phyloP scores from a whole-genome alignment of 768 basidiomycete genomes.

The Lactarius tabidus region DNA sequence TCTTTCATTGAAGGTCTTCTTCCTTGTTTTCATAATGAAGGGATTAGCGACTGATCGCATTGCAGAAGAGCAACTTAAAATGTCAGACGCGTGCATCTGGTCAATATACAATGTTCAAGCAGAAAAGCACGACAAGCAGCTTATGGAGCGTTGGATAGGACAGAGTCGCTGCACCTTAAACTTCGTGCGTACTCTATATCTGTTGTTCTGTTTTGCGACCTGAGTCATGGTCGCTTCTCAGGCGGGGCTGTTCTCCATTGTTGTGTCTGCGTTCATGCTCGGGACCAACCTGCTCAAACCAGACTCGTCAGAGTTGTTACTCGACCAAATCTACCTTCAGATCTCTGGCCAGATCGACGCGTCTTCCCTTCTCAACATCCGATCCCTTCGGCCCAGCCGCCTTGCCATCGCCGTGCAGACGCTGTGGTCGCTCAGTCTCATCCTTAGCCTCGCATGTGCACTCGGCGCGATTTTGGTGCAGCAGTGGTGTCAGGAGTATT shows the following conservation, averaged over 20 bases:
- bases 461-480: conserved; percentile 14
- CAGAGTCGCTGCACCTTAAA: background rate
- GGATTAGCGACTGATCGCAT: background rate
- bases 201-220: background rate
- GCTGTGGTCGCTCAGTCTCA: conserved; percentile 19
- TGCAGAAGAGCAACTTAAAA: conserved; percentile 1
- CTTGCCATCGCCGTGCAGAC: conserved; percentile 7
- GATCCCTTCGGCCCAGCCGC: background rate
- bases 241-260: conserved; percentile 15
- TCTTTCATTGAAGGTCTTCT: conserved; percentile 1
- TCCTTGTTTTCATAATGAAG: background rate
- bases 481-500: conserved; percentile 17
- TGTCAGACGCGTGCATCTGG: conserved; percentile 10
- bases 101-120: conserved; percentile 1
- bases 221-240: background rate
- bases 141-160: conserved; percentile 11
- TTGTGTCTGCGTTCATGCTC: conserved; percentile 7
- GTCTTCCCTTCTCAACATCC: background rate
- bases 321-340: conserved; percentile 15
- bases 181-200: conserved; percentile 1
- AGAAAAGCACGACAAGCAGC: conserved; percentile 6
- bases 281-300: background rate
- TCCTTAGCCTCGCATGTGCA: conserved; percentile 11
- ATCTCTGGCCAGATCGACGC: background rate
- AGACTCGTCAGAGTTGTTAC: conserved; percentile 1